Evolutionary conservation across 2,329 filamentous ascomycete species (phyloP), one percentile per base, ranked within the genome.

Genomic region (Phyllosticta ampelicida): DNA sequence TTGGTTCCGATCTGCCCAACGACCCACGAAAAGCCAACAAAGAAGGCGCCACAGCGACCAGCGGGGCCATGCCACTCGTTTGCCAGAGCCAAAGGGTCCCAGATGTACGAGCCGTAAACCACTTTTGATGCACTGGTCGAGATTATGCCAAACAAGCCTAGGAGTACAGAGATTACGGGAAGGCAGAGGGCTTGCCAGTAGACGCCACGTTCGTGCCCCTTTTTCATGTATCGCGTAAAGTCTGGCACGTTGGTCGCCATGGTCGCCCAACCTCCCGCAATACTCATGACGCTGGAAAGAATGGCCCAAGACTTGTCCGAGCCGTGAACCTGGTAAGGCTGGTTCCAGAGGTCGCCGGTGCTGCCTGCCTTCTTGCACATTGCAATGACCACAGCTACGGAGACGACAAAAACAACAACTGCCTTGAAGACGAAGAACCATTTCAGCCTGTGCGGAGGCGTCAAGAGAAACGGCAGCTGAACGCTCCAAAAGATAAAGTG

Each of bases 401-500:
- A 55, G 2, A 62, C 56, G 26, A 61, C 59, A 0, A 61, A 62
- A 1, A 63, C 61, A 11, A 56, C 18, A 5, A 63, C n/a, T 1
- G 53, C 44, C 51, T 63, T 63, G 49, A 62, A 48, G 21, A 44
- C 30, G 54, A 64, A 64, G 20, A 63, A 44, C 11, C n/a, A 63
- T 49, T 65, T 60, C 10, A 68, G 63, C 18, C 63, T 62, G 6
- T 62, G 63, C 1, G 65, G 62, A 5, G 64, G 65, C 36, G 68
- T 65, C 52, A 67, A 62, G 56, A 68, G 64, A n/a, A 68, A 36
- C 8, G 66, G 65, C 54, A 66, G 61, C 60, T 66, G 65, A 1
- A 65, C 62, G 54, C 62, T 13, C 63, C 64, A 67, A 54, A 62
- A 66, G 2, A 68, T 58, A 44, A 67, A 64, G 58, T 66, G 64